A percentile compares a stretch with the other conserved stretches of the same genome.
These are phyloP conservation scores for Coelastrella sp. DNA, from an alignment of 139 green algal genomes.

Conservation along the genomic window DNA sequence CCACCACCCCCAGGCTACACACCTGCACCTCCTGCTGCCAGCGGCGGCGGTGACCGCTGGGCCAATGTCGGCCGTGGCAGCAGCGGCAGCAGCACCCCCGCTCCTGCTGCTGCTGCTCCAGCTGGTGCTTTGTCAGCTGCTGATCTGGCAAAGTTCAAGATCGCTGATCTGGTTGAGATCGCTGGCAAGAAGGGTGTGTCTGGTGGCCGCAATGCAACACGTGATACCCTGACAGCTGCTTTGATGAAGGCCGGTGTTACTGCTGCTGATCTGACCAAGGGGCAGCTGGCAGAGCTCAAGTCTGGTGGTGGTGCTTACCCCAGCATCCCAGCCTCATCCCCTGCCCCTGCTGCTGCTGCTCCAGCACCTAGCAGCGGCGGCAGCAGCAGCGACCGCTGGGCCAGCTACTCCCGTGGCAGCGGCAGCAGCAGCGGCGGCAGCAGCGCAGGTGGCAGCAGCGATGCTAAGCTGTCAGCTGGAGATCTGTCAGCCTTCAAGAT, in stretches of 20 bases:
- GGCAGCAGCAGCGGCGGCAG: conserved; percentile 15
- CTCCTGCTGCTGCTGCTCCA: neutral
- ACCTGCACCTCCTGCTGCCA: neutral
- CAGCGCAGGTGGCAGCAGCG: neutral
- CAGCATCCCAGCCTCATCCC: conserved; percentile 11
- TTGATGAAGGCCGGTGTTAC: conserved; percentile 45
- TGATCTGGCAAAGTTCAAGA: conserved; percentile 44
- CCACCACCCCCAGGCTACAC: neutral
- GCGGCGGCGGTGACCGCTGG: conserved; percentile 23
- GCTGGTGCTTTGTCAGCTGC: neutral
- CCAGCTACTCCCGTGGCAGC: conserved; percentile 23
- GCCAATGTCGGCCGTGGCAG: conserved; percentile 16
- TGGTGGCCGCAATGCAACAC: conserved; percentile 38
- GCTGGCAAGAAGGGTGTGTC: conserved; percentile 45
- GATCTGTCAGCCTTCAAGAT: conserved; percentile 45
- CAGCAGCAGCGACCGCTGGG: conserved; percentile 27
- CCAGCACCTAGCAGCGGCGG: neutral
- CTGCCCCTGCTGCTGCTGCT: conserved; percentile 1
- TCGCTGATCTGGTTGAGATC: conserved; percentile 38
- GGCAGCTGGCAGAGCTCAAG: conserved; percentile 40
- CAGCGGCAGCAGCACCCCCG: conserved; percentile 8
- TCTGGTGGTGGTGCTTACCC: neutral
- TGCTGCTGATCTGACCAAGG: conserved; percentile 33
- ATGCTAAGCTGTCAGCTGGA: conserved; percentile 37
- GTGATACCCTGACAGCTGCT: conserved; percentile 17